Conservation (phyloP, 345 rosid genomes). For the Gossypium bickii region DNA sequence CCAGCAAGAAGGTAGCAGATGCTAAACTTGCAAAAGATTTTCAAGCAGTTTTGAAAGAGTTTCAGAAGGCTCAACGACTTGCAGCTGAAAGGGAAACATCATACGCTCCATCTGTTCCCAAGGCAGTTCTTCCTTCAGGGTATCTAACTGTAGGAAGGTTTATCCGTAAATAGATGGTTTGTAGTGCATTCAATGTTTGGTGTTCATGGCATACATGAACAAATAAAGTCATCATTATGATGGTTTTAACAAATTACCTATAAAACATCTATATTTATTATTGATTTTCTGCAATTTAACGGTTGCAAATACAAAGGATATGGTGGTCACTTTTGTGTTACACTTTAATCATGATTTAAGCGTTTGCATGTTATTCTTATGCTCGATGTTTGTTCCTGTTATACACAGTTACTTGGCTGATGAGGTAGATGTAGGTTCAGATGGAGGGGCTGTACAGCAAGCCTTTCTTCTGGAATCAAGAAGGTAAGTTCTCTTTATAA, state of each 20-base stretch:
- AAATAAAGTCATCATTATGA: no score
- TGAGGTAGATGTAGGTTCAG: conserved; percentile 45
- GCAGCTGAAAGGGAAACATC: conserved; percentile 96
- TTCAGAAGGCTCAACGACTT: conserved; percentile 97
- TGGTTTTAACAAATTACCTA: no score
- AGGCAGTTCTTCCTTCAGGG: conserved; percentile 64
- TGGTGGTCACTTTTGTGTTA: not conserved
- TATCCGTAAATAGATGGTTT: not conserved
- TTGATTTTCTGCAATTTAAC: no score
- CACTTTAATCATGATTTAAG: not conserved
- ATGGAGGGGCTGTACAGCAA: conserved; percentile 55
- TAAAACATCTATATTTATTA: no score
- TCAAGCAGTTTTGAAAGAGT: conserved; percentile 88
- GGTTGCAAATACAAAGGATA: no score
- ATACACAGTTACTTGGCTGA: conserved; percentile 34
- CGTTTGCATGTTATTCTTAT: not conserved
- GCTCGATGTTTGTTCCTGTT: not conserved
- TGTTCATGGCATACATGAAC: no score
- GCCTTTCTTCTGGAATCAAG: conserved; percentile 77
- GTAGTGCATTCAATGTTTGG: not conserved
- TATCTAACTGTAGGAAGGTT: conserved; percentile 20
- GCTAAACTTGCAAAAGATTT: conserved; percentile 98
- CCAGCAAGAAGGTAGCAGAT: conserved; percentile 85
- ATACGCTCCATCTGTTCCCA: conserved; percentile 71
- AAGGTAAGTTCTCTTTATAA: conserved; percentile 42